These are phyloP conservation scores for Leucocoprinus birnbaumii DNA, from an alignment of 768 basidiomycete species.

Conservation along the genomic window DNA sequence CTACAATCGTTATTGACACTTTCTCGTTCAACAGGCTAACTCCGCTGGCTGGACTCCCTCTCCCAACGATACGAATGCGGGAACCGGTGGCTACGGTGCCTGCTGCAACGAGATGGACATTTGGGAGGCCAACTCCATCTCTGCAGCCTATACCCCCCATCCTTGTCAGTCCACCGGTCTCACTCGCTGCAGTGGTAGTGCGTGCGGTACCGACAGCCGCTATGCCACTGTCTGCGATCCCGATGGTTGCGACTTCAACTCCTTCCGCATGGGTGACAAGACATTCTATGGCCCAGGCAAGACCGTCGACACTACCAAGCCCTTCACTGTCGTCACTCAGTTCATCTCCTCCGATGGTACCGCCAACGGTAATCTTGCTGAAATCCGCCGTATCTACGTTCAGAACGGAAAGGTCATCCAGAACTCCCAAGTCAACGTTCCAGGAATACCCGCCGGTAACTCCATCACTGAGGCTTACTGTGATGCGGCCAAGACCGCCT, in stretches of 20 bases:
- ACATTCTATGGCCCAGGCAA: conserved; percentile 35
- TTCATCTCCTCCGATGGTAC: conserved; percentile 39
- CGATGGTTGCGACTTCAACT: conserved; percentile 49
- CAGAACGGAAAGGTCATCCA: conserved; percentile 35
- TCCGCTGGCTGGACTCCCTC: conserved; percentile 8
- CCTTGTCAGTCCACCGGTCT: conserved; percentile 29
- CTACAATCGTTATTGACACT: not conserved
- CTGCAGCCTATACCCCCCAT: conserved; percentile 39
- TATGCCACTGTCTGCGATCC: conserved; percentile 34
- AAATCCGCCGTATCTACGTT: conserved; percentile 20
- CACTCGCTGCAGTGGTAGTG: conserved; percentile 29
- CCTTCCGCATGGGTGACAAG: conserved; percentile 39
- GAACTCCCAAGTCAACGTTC: conserved; percentile 29
- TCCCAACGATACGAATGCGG: conserved; percentile 27
- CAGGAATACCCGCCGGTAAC: conserved; percentile 28
- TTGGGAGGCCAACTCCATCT: conserved; percentile 42
- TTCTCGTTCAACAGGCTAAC: conserved; percentile 5
- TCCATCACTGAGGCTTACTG: conserved; percentile 37
- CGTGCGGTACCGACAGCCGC: conserved; percentile 22
- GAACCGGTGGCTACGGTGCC: conserved; percentile 32
- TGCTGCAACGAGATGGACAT: conserved; percentile 46
- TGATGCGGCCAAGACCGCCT: conserved; percentile 29
- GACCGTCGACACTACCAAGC: conserved; percentile 23
- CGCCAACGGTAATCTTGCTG: conserved; percentile 24
- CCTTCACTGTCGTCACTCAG: conserved; percentile 29